Conservation (phyloP, 78 protist species). For the Pigoraptor vietnamica region DNA sequence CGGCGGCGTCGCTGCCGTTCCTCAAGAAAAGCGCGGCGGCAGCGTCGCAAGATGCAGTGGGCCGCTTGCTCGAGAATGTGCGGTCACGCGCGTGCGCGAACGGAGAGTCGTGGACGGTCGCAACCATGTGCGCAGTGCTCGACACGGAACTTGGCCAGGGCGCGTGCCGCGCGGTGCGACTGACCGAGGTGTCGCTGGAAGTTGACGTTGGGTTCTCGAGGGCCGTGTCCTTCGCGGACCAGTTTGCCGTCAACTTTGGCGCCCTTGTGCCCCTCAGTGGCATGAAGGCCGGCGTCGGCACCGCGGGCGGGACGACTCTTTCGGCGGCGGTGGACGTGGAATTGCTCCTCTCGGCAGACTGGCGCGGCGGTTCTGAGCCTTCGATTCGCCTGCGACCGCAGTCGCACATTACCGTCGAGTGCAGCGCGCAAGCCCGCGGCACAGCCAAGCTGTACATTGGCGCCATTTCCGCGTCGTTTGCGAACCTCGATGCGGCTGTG, state of each 20-base stretch:
- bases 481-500: not conserved
- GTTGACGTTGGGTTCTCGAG: not conserved
- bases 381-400: not conserved
- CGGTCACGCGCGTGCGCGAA: not conserved
- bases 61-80: not conserved
- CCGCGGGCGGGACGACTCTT: not conserved
- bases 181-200: not conserved
- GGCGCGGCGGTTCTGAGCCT: not conserved
- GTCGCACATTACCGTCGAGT: not conserved
- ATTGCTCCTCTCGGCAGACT: not conserved
- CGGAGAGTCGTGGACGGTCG: not conserved
- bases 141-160: not conserved
- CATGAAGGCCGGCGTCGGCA: not conserved
- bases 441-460: not conserved
- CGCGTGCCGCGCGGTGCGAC: not conserved
- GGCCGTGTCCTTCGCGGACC: not conserved
- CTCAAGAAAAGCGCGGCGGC: not conserved
- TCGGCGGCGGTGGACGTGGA: not conserved
- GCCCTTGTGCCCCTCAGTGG: not conserved
- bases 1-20: not conserved
- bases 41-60: not conserved
- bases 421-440: not conserved
- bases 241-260: not conserved
- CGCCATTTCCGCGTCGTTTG: not conserved
- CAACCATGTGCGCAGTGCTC: not conserved